Evolutionary conservation across 805 yeast species (phyloP).

Genomic region (Priceomyces carsonii): DNA sequence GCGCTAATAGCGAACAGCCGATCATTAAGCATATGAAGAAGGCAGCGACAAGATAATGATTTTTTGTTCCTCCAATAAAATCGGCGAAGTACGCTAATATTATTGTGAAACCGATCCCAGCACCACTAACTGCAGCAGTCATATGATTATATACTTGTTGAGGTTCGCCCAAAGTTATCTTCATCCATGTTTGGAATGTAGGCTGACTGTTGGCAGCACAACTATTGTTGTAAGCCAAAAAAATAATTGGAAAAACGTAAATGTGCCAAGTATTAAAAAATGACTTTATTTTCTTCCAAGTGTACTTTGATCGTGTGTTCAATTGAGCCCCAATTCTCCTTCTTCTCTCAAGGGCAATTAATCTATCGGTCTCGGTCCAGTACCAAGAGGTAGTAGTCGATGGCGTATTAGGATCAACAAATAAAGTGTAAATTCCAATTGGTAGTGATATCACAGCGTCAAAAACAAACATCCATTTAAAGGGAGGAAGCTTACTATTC

Average conservation of each 20-base stretch:
- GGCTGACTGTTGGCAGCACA: conserved; percentile 35
- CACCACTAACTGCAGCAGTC: conserved; percentile 30
- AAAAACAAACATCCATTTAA: conserved; percentile 36
- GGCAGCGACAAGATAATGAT: conserved; percentile 34
- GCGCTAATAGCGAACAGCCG: conserved; percentile 44
- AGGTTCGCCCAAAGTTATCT: conserved; percentile 24
- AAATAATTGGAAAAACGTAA: conserved; percentile 42
- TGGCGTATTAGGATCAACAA: conserved; percentile 35
- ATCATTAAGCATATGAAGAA: conserved; percentile 41
- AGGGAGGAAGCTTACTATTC: conserved; percentile 23
- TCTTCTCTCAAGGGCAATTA: conserved; percentile 49
- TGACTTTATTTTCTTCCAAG: conserved; percentile 38
- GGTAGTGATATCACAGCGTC: conserved; percentile 36
- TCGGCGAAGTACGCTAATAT: conserved; percentile 30
- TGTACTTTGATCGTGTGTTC: conserved; percentile 41
- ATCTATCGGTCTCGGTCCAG: conserved; percentile 30
- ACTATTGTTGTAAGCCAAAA: conserved; percentile 37
- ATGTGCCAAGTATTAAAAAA: conserved; percentile 53
- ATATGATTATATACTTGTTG: conserved; percentile 32
- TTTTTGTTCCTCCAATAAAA: conserved; percentile 27
- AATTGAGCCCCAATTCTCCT: conserved; percentile 42
- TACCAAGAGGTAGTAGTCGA: conserved; percentile 35
- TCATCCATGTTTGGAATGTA: conserved; percentile 40
- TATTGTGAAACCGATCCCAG: conserved; percentile 25
- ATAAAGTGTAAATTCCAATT: conserved; percentile 31